These are phyloP conservation scores for Kodamaea fungicola DNA, from an alignment of 1,139 yeast species.

Conservation along the genomic window DNA sequence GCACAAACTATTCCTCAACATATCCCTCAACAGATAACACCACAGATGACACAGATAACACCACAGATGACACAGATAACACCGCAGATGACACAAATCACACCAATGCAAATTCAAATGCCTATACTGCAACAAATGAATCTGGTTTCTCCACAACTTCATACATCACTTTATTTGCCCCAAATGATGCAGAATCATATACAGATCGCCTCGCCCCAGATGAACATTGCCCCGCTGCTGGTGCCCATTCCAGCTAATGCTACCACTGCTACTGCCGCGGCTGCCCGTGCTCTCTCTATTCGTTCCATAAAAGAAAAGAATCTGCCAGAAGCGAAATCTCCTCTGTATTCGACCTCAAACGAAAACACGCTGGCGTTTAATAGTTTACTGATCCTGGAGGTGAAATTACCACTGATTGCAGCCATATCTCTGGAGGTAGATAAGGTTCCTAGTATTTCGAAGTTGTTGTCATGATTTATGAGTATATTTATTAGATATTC, in stretches of 20 bases:
- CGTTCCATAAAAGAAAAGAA: not conserved
- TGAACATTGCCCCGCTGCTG: conserved; percentile 7
- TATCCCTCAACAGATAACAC: not conserved
- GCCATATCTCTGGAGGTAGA: conserved; percentile 10
- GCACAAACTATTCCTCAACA: too few relatives aligned
- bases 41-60: conserved; percentile 6
- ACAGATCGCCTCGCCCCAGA: too few relatives aligned
- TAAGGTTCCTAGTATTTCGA: conserved; percentile 31
- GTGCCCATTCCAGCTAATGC: conserved; percentile 14
- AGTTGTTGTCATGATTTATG: conserved; percentile 21
- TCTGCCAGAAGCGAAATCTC: conserved; percentile 2
- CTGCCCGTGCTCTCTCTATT: conserved; percentile 11
- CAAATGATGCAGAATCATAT: too few relatives aligned
- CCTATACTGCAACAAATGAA: too few relatives aligned
- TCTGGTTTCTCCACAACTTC: too few relatives aligned
- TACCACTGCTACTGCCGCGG: conserved; percentile 12
- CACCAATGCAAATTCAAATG: conserved; percentile 1
- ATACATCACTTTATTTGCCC: too few relatives aligned
- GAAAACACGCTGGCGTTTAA: conserved; percentile 13
- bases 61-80: conserved; percentile 6
- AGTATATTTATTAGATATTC: conserved; percentile 2
- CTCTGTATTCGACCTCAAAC: conserved; percentile 7
- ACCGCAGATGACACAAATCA: conserved; percentile 2
- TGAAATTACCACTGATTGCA: conserved; percentile 25
- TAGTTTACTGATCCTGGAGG: conserved; percentile 13